Conservation (phyloP, 495 filamentous ascomycete genomes). For the Acidiella bohemica region DNA sequence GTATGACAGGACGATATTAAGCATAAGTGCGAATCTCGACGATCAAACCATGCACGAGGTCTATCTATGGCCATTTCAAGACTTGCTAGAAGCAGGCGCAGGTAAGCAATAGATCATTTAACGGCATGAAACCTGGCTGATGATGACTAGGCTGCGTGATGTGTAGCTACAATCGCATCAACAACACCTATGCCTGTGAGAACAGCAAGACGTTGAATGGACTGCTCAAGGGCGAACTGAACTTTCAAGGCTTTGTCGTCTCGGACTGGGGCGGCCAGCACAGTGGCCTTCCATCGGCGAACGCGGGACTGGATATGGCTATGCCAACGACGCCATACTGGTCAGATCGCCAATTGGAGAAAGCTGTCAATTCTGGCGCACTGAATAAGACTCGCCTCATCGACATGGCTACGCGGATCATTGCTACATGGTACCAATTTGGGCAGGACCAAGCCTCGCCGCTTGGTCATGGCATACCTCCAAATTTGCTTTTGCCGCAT, state of each 20-base stretch:
- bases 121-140: too few species aligned
- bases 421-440: constrained; percentile 63
- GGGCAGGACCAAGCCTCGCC: constrained; percentile 38
- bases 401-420: constrained; percentile 65
- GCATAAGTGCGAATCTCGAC: constrained; percentile 16
- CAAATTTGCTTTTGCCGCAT: constrained; percentile 33
- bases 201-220: constrained; percentile 20
- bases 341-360: constrained; percentile 52
- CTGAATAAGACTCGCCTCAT: constrained; percentile 59
- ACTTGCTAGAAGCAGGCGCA: constrained; percentile 16
- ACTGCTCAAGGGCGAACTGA: constrained; percentile 20
- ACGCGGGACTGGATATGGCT: constrained; percentile 66
- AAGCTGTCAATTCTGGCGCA: constrained; percentile 55
- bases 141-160: too few species aligned
- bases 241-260: constrained; percentile 39
- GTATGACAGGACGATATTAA: constrained; percentile 8
- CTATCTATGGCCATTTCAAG: constrained; percentile 20
- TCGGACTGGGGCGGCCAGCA: constrained; percentile 69
- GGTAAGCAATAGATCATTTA: too few species aligned
- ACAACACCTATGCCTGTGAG: constrained; percentile 22
- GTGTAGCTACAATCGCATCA: constrained; percentile 21
- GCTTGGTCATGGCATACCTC: constrained; percentile 37
- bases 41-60: constrained; percentile 22
- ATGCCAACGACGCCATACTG: constrained; percentile 66
- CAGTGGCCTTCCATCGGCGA: constrained; percentile 53